Evolutionary conservation across 371 early-diverging fungal genomes (phyloP).

Genomic region (Actinomortierella wolfii): DNA sequence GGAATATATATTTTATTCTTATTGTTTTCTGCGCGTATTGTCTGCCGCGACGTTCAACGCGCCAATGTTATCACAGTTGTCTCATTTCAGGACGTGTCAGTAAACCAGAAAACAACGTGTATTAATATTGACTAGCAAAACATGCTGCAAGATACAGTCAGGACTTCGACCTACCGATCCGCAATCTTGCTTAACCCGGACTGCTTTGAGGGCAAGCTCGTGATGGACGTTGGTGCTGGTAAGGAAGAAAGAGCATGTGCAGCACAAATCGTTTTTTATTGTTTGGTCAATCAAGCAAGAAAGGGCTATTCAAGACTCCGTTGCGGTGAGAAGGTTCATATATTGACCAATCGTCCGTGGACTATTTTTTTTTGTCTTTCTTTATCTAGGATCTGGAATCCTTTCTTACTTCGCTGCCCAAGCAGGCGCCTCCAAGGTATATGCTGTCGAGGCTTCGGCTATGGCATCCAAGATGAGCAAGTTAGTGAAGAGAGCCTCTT

Average conservation of each 20-base stretch:
- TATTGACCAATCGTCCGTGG: neutral
- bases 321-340: no score
- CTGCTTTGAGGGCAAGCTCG: slow-evolving; percentile 78
- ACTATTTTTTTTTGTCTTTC: slow-evolving; percentile 30
- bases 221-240: slow-evolving; percentile 97
- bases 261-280: neutral
- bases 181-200: slow-evolving; percentile 83
- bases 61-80: no score
- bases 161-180: slow-evolving; percentile 93
- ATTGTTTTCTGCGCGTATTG: neutral
- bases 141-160: slow-evolving; percentile 94
- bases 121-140: slow-evolving; percentile 75
- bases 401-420: slow-evolving; percentile 94
- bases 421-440: slow-evolving; percentile 90
- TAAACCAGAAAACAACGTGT: slow-evolving; percentile 8
- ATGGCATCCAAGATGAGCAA: slow-evolving; percentile 92
- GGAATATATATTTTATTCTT: slow-evolving; percentile 5
- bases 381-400: slow-evolving; percentile 74
- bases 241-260: neutral
- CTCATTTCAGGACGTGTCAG: neutral
- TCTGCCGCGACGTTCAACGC: no score
- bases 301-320: no score
- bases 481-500: slow-evolving; percentile 68
- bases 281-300: no score
- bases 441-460: slow-evolving; percentile 95